Evolutionary conservation across 345 rosid species (phyloP), one percentile per base, ranked within the genome.

Genomic region (Acer saccharum): DNA sequence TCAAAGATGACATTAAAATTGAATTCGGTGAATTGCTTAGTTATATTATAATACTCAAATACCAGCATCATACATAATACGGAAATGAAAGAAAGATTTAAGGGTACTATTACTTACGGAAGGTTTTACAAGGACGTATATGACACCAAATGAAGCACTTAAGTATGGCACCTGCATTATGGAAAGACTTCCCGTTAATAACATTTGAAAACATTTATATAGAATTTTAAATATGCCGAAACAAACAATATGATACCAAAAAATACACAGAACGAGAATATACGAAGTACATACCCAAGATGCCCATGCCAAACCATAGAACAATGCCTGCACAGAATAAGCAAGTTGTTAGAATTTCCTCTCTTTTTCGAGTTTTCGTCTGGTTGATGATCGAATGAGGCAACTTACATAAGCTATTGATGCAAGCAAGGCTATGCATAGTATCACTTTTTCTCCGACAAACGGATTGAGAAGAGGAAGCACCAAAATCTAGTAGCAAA

Each of bases 241-340:
- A 25, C 27, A 25, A 25, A 25, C 1, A 25, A 25, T 35, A 35
- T 4, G 39, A 35, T 35, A 25, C 1, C 29, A 75, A 66, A 3
- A 32, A 14, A 11, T 54, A n/a, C 7, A 66, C n/a, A 1, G 23
- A 44, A n/a, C n/a, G 20, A 12, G 17, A 39, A 71, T 6, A 4
- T 21, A 44, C 6, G 6, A 52, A 72, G 41, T 43, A 68, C 87
- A 70, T 86, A 88, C 91, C 91, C 89, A 86, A 65, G 89, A 69
- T 66, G 91, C 87, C 91, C 91, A 88, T 10, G 89, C 89, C 41
- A 86, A 76, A 68, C 91, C 88, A 71, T 88, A 84, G 69, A 88
- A 77, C 79, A 83, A 58, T 35, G 84, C 91, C 91, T 88, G 87
- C 72, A 81, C 39, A 68, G 27, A 68, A 44, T 63, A 77, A 62